A percentile compares a stretch with the other conserved stretches of the same genome.
Conservation (phyloP, 352 stramenopile genomes). For the Phytophthora cryptogea region DNA sequence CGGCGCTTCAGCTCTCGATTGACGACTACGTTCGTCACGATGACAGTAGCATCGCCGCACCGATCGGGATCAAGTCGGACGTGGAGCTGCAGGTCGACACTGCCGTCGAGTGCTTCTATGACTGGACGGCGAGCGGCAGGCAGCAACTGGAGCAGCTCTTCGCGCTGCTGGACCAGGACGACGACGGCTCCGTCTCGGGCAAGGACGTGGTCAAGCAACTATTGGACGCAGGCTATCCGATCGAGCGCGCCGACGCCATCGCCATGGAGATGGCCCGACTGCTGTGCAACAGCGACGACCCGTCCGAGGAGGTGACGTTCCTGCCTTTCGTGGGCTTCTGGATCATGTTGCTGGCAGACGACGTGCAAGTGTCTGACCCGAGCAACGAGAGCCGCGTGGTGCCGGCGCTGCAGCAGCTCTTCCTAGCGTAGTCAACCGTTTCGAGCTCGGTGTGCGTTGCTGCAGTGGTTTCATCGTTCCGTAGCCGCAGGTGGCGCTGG, state of each 20-base stretch:
- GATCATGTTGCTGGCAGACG: constrained; percentile 55
- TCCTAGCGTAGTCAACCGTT: constrained; percentile 25
- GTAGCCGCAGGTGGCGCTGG: constrained; percentile 1
- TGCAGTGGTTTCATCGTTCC: constrained; percentile 20
- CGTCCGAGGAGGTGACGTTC: constrained; percentile 58
- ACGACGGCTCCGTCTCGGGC: constrained; percentile 53
- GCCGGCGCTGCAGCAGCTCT: constrained; percentile 41
- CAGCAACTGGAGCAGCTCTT: constrained; percentile 45
- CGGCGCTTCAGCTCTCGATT: constrained; percentile 32
- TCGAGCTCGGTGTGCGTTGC: constrained; percentile 6
- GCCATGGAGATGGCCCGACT: constrained; percentile 46
- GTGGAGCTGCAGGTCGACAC: constrained; percentile 57
- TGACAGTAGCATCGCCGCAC: constrained; percentile 31
- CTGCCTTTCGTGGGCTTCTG: constrained; percentile 58
- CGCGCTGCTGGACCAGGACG: constrained; percentile 48
- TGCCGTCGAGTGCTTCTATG: constrained; percentile 47
- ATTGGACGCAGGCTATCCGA: constrained; percentile 35
- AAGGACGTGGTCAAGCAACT: constrained; percentile 52
- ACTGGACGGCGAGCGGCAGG: constrained; percentile 42
- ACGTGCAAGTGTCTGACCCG: constrained; percentile 43
- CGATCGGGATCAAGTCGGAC: constrained; percentile 54
- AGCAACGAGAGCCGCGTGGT: constrained; percentile 47
- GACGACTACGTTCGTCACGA: constrained; percentile 49
- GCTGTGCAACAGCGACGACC: constrained; percentile 46
- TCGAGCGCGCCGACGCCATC: constrained; percentile 38